phyloP scores from a whole-genome alignment of 306 rosid species.

The Cucumis hystrix region DNA sequence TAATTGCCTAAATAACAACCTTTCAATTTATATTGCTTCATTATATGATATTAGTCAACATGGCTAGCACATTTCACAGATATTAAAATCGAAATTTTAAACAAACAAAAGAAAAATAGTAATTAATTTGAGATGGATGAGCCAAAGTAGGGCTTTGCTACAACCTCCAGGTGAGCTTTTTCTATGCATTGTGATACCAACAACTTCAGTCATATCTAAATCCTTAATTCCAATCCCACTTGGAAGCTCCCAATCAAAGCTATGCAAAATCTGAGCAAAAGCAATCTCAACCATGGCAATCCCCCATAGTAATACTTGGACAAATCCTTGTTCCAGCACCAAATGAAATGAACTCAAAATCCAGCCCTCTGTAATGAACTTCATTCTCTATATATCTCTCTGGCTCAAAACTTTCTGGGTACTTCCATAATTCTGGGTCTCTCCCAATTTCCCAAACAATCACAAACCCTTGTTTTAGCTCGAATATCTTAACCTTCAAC shows the following conservation, averaged over 20 bases:
- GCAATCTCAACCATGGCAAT: background rate
- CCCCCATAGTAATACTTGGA: slow-evolving; percentile 17
- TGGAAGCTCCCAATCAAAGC: too few species aligned
- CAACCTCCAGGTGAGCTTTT: too few species aligned
- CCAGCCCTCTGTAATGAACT: slow-evolving; percentile 9
- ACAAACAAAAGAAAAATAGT: too few species aligned
- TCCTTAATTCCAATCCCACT: too few species aligned
- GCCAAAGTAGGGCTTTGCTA: background rate
- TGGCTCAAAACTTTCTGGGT: slow-evolving; percentile 17
- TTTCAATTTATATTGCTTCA: too few species aligned
- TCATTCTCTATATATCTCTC: slow-evolving; percentile 7
- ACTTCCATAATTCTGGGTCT: slow-evolving; percentile 20
- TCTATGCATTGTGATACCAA: too few species aligned
- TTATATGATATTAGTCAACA: too few species aligned
- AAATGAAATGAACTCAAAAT: slow-evolving; percentile 25
- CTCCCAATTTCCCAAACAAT: slow-evolving; percentile 22
- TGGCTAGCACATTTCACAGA: too few species aligned
- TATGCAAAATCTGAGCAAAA: too few species aligned
- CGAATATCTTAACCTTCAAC: slow-evolving; percentile 17
- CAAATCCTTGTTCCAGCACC: slow-evolving; percentile 35
- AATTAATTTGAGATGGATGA: background rate
- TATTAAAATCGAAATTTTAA: too few species aligned
- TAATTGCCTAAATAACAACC: too few species aligned
- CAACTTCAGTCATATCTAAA: too few species aligned
- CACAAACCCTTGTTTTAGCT: slow-evolving; percentile 13